phyloP scores from a whole-genome alignment of 495 filamentous ascomycete species.

The Aspergillus asperescens region DNA sequence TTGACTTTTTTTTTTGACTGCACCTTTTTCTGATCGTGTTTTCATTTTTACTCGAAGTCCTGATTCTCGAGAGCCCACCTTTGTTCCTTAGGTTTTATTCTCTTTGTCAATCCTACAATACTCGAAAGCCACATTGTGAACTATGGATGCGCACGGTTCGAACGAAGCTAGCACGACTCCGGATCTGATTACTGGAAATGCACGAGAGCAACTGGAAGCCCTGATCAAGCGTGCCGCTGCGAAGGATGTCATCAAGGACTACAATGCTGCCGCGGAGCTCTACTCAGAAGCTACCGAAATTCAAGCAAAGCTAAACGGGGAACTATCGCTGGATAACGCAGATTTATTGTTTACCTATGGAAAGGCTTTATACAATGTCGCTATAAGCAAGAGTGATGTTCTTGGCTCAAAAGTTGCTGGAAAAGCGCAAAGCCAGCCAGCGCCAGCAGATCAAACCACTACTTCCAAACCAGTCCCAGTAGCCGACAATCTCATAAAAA shows the following conservation, averaged over 20 bases:
- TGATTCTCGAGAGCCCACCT: neutral
- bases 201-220: slow-evolving; percentile 31
- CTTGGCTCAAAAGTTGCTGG: slow-evolving; percentile 73
- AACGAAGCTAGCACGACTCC: slow-evolving; percentile 5
- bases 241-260: slow-evolving; percentile 80
- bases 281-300: slow-evolving; percentile 86
- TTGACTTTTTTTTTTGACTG: neutral
- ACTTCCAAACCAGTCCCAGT: slow-evolving; percentile 17
- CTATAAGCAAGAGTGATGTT: slow-evolving; percentile 89
- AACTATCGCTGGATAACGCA: slow-evolving; percentile 82
- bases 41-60: neutral
- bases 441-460: slow-evolving; percentile 13
- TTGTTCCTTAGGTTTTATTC: neutral
- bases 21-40: neutral
- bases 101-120: neutral
- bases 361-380: slow-evolving; percentile 85
- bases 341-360: slow-evolving; percentile 93
- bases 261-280: slow-evolving; percentile 72
- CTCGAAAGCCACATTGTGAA: neutral
- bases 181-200: slow-evolving; percentile 13
- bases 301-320: slow-evolving; percentile 87
- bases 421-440: slow-evolving; percentile 42
- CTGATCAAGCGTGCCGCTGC: slow-evolving; percentile 56
- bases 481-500: slow-evolving; percentile 25
- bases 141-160: slow-evolving; percentile 22